Evolutionary conservation across 192 early-diverging fungal species (phyloP), one percentile per base, ranked within the genome.

Genomic region (Diversispora epigaea): DNA sequence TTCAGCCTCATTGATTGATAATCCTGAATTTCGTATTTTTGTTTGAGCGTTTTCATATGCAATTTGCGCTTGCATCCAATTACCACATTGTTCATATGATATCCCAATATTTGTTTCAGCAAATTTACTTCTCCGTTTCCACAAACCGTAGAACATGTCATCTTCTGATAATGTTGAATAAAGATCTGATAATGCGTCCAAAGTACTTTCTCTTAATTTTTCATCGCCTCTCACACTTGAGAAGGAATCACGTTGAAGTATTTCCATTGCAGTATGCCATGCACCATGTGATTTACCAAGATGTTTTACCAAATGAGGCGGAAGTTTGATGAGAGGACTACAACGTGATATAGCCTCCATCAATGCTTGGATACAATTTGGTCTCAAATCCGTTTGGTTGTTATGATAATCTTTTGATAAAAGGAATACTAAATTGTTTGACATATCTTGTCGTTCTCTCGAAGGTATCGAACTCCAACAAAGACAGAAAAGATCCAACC

Each of bases 361-460:
- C 4, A 99, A 79, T 3, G 93, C 91, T 77, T 96, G 95, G 22
- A 99, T 91, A 4, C 98, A 94, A 80, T 99, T 99, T n/a, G 96
- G 95, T 6, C 95, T 87, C 44, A 85, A 67, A 17, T 89, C 85
- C 8, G 84, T 82, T 80, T 99, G 97, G 70, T 86, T 86, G 63
- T 81, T 81, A 77, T 99, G 96, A 71, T 95, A 98, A 25, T 96
- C 95, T 74, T 94, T 93, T 2, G 94, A 91, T 21, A 99, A 86
- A 14, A 99, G 81, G 1, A 90, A 81, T 60, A 97, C 92, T 6
- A 98, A 73, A 0, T 90, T 86, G 68, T 94, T 96, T 14, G 89
- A 89, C 66, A 96, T 67, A 73, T 96, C 92, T 64, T 98, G 95
- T 17, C 90, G 88, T 79, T 98, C 95, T 44, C 90, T 88, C 47